Conservation (phyloP, 1,284 basidiomycete genomes). For the Rhodotorula mucilaginosa region DNA sequence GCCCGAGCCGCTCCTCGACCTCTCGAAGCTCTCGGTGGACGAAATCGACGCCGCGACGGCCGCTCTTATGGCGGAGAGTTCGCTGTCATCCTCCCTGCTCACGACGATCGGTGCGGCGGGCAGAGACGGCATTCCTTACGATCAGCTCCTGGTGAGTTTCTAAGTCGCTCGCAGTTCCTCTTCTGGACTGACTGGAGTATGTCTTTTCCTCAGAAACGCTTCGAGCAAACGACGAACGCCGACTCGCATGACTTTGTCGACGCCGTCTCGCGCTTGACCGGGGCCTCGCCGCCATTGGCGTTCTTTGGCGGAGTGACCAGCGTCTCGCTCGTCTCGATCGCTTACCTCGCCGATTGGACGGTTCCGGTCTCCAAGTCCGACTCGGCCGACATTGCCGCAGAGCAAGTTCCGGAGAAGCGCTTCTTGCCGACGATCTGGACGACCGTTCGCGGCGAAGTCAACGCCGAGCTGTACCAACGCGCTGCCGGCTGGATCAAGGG, state of each 20-base stretch:
- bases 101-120: neutral
- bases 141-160: neutral
- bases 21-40: neutral
- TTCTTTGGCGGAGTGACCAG: neutral
- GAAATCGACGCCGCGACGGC: neutral
- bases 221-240: neutral
- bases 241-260: no score
- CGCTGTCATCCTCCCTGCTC: conserved; percentile 11
- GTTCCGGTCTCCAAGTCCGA: conserved; percentile 57
- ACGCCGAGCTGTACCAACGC: conserved; percentile 15
- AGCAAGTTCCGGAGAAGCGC: neutral
- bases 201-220: neutral
- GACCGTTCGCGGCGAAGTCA: conserved; percentile 10
- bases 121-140: neutral
- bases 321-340: conserved; percentile 45
- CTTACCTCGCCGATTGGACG: conserved; percentile 60
- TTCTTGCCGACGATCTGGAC: conserved; percentile 23
- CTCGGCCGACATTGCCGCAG: neutral
- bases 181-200: no score
- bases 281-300: no score
- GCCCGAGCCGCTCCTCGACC: conserved; percentile 7
- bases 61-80: conserved; percentile 47
- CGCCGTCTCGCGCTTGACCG: no score
- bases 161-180: neutral
- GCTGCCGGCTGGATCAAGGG: conserved; percentile 21